Conservation (phyloP, 148 eudicot genomes). For the Chenopodium formosanum region DNA sequence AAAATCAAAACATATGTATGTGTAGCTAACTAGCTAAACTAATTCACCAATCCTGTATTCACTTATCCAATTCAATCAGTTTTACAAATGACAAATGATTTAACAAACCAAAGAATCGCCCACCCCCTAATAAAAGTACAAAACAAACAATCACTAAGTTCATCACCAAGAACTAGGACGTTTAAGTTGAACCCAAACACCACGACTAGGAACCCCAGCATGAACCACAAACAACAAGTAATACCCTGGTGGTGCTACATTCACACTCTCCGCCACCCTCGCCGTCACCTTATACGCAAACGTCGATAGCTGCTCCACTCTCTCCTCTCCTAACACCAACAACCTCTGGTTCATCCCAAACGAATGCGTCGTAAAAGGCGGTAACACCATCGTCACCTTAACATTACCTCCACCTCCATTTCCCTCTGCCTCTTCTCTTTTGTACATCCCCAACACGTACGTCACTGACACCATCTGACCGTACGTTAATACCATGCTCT, state of each 20-base stretch:
- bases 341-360: slow-evolving; percentile 74
- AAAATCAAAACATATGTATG: too few relatives aligned
- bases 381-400: slow-evolving; percentile 55
- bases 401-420: background rate
- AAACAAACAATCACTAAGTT: too few relatives aligned
- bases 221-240: slow-evolving; percentile 71
- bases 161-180: background rate
- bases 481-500: slow-evolving; percentile 32
- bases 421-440: background rate
- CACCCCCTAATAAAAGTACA: too few relatives aligned
- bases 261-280: slow-evolving; percentile 40
- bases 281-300: slow-evolving; percentile 39
- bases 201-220: slow-evolving; percentile 60
- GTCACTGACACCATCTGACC: slow-evolving; percentile 47
- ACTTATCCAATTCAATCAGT: too few relatives aligned
- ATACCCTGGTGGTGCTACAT: slow-evolving; percentile 63
- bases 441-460: slow-evolving; percentile 26
- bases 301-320: slow-evolving; percentile 28
- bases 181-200: slow-evolving; percentile 56
- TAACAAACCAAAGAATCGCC: too few relatives aligned
- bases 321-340: slow-evolving; percentile 32
- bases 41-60: too few relatives aligned
- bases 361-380: slow-evolving; percentile 71
- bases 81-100: too few relatives aligned
- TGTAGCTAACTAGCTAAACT: too few relatives aligned